Base-by-base conservation (phyloP, 2,329 filamentous ascomycete genomes). In the Fusarium foetens region DNA sequence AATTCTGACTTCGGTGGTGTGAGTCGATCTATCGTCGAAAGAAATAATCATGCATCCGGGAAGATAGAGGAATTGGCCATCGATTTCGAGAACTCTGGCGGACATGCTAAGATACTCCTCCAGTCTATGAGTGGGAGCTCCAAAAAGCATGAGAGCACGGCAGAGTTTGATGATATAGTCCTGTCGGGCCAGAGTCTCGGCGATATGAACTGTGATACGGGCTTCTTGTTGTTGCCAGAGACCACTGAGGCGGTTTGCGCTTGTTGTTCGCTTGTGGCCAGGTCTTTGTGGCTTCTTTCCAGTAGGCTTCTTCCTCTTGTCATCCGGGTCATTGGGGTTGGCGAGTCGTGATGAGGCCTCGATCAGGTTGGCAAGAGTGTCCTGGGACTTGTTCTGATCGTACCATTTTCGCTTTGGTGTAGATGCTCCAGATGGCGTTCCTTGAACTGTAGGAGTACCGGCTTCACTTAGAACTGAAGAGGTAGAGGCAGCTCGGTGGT, bases 41-140 rank as follows among this genome's bases (percentile, higher is more conserved):
- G 94, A 95, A 74, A 97, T 91, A 64, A 97, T 92, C 94, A 97
- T 97, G 77, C 93, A 96, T 9, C 94, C 94, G 0, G 94, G 94
- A 41, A 97, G 88, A 76, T 97, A 97, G 31, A 97, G 83, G 75
- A 96, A 97, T 75, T 97, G 94, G 12, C 92, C 92, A 70, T 97
- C 92, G 35, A 97, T 94, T 80, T 94, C 93, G 39, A 97, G 86
- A 8, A 95, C 92, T 25, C 93, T 88, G 8, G 94, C 92, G 9
- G 93, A 93, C 91, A 94, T 96, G 71, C 87, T 91, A 86, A 97
- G 90, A 78, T 97, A 97, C 78, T 97, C 92, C 80, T 97, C 95
- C 14, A 97, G 84, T 13, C 95, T 90, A 83, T 98, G 95, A 0
- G 94, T 97, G 0, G 95, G 95, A 1, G 95, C 95, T 19, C 95